Evolutionary conservation across 2,329 filamentous ascomycete species (phyloP).

Genomic region (Pyrenophora seminiperda): DNA sequence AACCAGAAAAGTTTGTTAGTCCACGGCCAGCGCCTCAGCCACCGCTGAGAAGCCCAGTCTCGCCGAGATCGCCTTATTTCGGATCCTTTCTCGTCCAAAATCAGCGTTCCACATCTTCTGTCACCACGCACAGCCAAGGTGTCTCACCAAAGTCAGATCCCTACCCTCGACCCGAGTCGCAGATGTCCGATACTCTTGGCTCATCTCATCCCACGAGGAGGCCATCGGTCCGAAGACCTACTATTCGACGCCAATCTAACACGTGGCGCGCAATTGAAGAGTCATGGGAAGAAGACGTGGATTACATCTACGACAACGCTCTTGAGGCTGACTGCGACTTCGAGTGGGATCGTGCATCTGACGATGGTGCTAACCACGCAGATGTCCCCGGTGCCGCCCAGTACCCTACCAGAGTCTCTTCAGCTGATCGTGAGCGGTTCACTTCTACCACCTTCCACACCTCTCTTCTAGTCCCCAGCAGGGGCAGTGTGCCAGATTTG

Average conservation of each 20-base stretch:
- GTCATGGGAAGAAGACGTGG: conserved; percentile 67
- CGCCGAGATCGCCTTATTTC: conserved; percentile 34
- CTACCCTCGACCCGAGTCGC: conserved; percentile 41
- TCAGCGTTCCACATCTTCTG: conserved; percentile 27
- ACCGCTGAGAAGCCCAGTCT: conserved; percentile 31
- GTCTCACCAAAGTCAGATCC: conserved; percentile 29
- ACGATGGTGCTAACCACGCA: conserved; percentile 42
- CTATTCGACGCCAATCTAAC: conserved; percentile 39
- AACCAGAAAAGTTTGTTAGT: conserved; percentile 42
- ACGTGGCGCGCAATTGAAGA: conserved; percentile 47
- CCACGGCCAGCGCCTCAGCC: conserved; percentile 44
- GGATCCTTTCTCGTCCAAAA: conserved; percentile 36
- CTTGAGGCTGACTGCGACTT: conserved; percentile 66
- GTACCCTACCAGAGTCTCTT: conserved; percentile 11
- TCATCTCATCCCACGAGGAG: conserved; percentile 47
- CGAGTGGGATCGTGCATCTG: conserved; percentile 57
- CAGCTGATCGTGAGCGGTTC: conserved; percentile 17
- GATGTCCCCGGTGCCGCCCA: conserved; percentile 25
- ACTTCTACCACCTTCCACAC: conserved; percentile 30
- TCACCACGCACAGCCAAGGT: conserved; percentile 24
- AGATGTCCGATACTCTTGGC: conserved; percentile 54
- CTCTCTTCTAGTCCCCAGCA: conserved; percentile 37
- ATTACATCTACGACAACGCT: conserved; percentile 66
- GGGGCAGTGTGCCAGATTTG: conserved; percentile 40
- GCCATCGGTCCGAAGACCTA: conserved; percentile 27